Evolutionary conservation across 495 filamentous ascomycete genomes (phyloP), one percentile per base, ranked within the genome.

Genomic region (Xylaria telfairii): DNA sequence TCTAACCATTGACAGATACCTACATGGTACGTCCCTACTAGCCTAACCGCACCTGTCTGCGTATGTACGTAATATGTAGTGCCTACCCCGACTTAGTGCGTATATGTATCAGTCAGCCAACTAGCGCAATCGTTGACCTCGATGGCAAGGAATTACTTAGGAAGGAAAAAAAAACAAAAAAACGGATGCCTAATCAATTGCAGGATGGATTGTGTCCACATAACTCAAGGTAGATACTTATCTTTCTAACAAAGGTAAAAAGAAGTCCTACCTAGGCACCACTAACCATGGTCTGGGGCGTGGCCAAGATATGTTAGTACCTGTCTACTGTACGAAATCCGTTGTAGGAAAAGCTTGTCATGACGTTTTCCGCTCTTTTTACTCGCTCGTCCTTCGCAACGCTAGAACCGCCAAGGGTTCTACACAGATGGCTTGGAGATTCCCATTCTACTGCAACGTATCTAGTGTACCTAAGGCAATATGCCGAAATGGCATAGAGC

Each of bases 1-100:
- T 39, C 64, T n/a, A 67, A 21, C 64, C 21, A 67, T 32, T 34
- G 44, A 28, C 63, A n/a, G n/a, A n/a, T 53, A 24, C 46, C 41
- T 34, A 8, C 42, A 39, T 39, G 15, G 28, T 34, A 61, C 59
- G 5, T 7, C 15, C n/a, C n/a, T n/a, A n/a, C n/a, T n/a, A n/a
- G n/a, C 21, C 21, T 24, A 61, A 19, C 57, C 34, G 37, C 41
- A 13, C 1, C 5, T 61, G 17, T n/a, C 34, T 41, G 21, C 10
- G 4, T 26, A 42, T 37, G 30, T 61, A 41, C 34, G 39, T 47
- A 30, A 61, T 61, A 2, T 57, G 24, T n/a, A 57, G 30, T 57
- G 54, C n/a, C n/a, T 53, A 28, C 44, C 44, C n/a, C n/a, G n/a
- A n/a, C n/a, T n/a, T n/a, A n/a, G n/a, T n/a, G n/a, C n/a, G n/a